Evolutionary conservation across 371 early-diverging fungal genomes (phyloP).

Genomic region (Saksenaea vasiformis): DNA sequence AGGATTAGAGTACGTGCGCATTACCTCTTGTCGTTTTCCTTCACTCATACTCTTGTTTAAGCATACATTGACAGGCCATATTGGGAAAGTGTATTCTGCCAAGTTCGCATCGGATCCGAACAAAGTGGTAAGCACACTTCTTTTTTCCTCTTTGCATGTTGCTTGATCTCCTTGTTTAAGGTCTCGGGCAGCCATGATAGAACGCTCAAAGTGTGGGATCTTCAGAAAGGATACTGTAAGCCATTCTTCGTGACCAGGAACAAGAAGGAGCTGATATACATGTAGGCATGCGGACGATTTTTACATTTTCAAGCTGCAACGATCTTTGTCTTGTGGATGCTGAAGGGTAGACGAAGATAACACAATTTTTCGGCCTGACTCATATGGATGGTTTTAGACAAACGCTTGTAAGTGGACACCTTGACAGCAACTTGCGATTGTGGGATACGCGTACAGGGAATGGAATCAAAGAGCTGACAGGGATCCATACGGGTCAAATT

Average conservation of each 20-base stretch:
- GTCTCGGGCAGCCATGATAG: conserved; percentile 95
- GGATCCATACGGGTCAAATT: conserved; percentile 87
- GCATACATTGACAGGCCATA: conserved; percentile 95
- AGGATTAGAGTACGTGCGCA: conserved; percentile 55
- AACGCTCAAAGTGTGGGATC: conserved; percentile 95
- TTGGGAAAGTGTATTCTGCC: conserved; percentile 90
- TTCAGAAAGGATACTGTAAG: conserved; percentile 83
- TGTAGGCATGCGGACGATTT: conserved; percentile 81
- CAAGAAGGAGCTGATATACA: background rate
- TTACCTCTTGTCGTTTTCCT: no score
- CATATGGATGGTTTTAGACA: conserved; percentile 3
- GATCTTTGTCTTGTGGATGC: conserved; percentile 84
- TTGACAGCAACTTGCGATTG: conserved; percentile 87
- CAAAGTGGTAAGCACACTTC: conserved; percentile 62
- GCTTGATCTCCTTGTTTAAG: conserved; percentile 25
- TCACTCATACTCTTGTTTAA: conserved; percentile 20
- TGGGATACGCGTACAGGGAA: conserved; percentile 90
- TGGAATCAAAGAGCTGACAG: conserved; percentile 79
- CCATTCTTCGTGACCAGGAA: background rate
- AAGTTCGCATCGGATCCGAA: conserved; percentile 81
- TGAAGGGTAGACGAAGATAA: conserved; percentile 63
- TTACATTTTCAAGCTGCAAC: conserved; percentile 93
- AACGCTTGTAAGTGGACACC: conserved; percentile 80
- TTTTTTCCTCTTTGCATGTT: background rate
- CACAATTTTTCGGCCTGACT: conserved; percentile 50